phyloP scores from a whole-genome alignment of 495 filamentous ascomycete genomes.

The Gamarada debralockiae region DNA sequence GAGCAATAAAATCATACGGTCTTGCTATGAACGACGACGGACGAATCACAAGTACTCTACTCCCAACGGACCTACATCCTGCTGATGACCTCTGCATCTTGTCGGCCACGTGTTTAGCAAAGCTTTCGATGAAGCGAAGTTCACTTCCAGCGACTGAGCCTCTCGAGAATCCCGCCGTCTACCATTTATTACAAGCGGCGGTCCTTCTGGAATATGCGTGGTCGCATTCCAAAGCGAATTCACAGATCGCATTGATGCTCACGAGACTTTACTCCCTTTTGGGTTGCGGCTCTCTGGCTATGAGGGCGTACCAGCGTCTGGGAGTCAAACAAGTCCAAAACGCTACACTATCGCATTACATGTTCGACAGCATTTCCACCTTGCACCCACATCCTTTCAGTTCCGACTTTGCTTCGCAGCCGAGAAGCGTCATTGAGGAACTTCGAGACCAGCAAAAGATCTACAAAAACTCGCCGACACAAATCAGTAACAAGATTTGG shows the following conservation, averaged over 20 bases:
- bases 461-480: constrained; percentile 34
- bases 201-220: constrained; percentile 41
- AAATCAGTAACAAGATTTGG: constrained; percentile 35
- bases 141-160: not conserved
- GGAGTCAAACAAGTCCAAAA: constrained; percentile 46
- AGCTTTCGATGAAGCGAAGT: constrained; percentile 28
- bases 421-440: constrained; percentile 1
- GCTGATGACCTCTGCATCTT: constrained; percentile 39
- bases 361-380: constrained; percentile 48
- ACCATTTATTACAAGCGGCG: constrained; percentile 39
- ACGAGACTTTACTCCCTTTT: constrained; percentile 41
- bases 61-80: constrained; percentile 31
- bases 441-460: constrained; percentile 28
- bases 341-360: constrained; percentile 42
- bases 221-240: constrained; percentile 31
- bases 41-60: constrained; percentile 12
- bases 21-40: constrained; percentile 16
- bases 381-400: constrained; percentile 42
- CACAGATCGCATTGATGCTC: constrained; percentile 38
- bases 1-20: constrained; percentile 10
- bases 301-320: constrained; percentile 37
- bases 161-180: constrained; percentile 1
- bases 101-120: constrained; percentile 41
- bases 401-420: constrained; percentile 10
- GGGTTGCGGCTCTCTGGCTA: constrained; percentile 38